Percentiles rank a stretch among this genome's conserved stretches.
Evolutionary conservation across 1,139 yeast species (phyloP).

Genomic region (Spathaspora jeffriesii): DNA sequence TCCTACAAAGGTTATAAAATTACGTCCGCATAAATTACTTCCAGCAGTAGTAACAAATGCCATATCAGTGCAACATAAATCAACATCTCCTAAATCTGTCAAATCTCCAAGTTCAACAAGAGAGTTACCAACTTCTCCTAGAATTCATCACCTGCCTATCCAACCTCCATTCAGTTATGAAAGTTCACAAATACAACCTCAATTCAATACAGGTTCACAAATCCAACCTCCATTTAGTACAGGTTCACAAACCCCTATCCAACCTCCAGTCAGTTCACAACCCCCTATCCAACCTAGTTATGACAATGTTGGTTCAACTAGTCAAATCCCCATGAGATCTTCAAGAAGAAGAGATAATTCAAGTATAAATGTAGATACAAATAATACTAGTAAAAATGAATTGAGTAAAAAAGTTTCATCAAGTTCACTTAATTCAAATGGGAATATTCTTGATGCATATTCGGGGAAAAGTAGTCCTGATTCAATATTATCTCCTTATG

Average conservation of each 20-base stretch:
- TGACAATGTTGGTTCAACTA: no score
- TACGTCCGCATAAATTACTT: conserved; percentile 1
- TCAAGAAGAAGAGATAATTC: conserved; percentile 14
- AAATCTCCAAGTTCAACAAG: neutral
- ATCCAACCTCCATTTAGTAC: no score
- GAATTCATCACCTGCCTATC: neutral
- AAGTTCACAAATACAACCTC: no score
- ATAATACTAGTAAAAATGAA: neutral
- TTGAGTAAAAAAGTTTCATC: neutral
- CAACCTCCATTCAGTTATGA: neutral
- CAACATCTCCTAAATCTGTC: neutral
- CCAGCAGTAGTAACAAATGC: neutral
- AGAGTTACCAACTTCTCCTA: neutral
- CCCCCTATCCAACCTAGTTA: no score
- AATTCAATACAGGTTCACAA: no score
- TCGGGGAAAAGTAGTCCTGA: neutral
- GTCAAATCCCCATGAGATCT: conserved; percentile 14
- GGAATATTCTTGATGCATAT: neutral
- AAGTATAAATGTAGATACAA: neutral
- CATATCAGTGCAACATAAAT: neutral
- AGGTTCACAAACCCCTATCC: neutral
- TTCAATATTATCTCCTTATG: conserved; percentile 1
- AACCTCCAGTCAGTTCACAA: neutral
- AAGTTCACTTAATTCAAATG: neutral
- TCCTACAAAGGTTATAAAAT: neutral